Conservation (phyloP, 345 rosid species). For the Pistacia vera region DNA sequence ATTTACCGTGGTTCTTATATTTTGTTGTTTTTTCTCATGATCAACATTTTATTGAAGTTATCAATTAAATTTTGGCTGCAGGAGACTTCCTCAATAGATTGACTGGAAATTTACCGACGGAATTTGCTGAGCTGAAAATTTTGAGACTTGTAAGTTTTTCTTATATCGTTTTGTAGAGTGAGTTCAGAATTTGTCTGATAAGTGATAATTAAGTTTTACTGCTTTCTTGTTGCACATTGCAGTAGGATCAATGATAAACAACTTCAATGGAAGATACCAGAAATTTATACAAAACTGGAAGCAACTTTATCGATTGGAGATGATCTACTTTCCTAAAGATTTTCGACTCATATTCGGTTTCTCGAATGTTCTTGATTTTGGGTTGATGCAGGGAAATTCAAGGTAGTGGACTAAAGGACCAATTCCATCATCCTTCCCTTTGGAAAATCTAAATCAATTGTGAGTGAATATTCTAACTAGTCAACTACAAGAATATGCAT, state of each 20-base stretch:
- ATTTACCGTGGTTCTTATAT: constrained; percentile 8
- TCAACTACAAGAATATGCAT: not conserved
- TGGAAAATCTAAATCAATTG: constrained; percentile 41
- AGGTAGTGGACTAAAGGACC: constrained; percentile 55
- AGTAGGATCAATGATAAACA: constrained; percentile 80
- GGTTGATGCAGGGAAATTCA: constrained; percentile 47
- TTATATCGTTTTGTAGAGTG: not conserved
- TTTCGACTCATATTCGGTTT: not conserved
- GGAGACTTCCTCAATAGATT: constrained; percentile 44
- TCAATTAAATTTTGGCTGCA: constrained; percentile 20
- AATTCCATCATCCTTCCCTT: constrained; percentile 45
- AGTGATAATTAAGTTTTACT: not conserved
- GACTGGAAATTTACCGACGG: constrained; percentile 45
- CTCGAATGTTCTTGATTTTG: not conserved
- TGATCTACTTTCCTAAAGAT: constrained; percentile 10
- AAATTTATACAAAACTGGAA: constrained; percentile 63
- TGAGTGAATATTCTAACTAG: constrained; percentile 23
- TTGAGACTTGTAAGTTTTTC: constrained; percentile 42
- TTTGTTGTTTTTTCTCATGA: not conserved
- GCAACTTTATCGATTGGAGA: constrained; percentile 66
- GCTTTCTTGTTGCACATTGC: constrained; percentile 27
- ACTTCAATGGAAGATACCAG: constrained; percentile 70
- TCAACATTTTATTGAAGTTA: not conserved
- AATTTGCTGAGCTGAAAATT: constrained; percentile 38
- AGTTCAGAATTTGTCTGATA: not conserved